Conservation (phyloP, 345 rosid genomes). For the Eucalyptus viminalis region DNA sequence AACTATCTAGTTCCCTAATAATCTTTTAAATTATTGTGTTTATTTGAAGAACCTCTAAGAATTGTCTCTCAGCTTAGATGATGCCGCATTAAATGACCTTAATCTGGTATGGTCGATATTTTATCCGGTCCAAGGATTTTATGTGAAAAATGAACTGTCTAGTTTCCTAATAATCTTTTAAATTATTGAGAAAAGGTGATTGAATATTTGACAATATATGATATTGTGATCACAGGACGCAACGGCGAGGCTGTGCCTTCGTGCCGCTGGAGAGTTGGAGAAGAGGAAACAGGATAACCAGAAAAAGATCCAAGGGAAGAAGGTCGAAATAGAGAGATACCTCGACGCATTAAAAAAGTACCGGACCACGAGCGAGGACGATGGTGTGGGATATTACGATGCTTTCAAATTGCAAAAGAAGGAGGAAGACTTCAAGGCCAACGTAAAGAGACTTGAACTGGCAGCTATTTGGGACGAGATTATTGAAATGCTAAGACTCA, state of each 20-base stretch:
- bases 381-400: not conserved
- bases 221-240: not conserved
- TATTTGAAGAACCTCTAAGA: too few relatives aligned
- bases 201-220: not conserved
- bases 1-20: not conserved
- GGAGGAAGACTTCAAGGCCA: too few relatives aligned
- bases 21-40: not conserved
- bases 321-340: not conserved
- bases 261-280: slow-evolving; percentile 48
- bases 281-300: slow-evolving; percentile 29
- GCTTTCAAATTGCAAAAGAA: too few relatives aligned
- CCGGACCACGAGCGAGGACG: slow-evolving; percentile 14
- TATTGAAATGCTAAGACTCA: too few relatives aligned
- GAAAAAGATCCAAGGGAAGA: slow-evolving; percentile 1
- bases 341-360: slow-evolving; percentile 8
- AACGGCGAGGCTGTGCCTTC: slow-evolving; percentile 14
- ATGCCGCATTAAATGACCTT: too few relatives aligned
- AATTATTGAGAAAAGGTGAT: not conserved
- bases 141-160: not conserved
- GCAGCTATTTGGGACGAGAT: too few relatives aligned
- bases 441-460: too few relatives aligned
- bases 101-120: not conserved
- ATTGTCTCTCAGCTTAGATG: too few relatives aligned
- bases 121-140: not conserved
- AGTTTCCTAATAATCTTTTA: too few relatives aligned